Percentiles rank a stretch among this genome's conserved stretches.
These are phyloP conservation scores for Dictyostelium capitatum DNA, from an alignment of 78 protist species.

Conservation along the genomic window DNA sequence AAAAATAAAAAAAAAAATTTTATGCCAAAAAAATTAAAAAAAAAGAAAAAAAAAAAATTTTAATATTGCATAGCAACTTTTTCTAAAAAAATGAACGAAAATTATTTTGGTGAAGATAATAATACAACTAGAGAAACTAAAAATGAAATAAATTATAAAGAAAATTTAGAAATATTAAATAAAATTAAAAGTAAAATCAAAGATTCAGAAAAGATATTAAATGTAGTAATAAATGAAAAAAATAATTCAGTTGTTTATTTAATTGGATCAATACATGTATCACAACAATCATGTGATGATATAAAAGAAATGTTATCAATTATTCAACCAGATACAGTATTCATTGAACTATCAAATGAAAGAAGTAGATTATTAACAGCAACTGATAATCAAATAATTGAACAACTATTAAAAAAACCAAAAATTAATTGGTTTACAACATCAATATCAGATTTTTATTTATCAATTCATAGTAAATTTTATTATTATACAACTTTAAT, in stretches of 20 bases:
- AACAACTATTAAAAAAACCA: background rate
- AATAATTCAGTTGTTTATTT: conserved; percentile 28
- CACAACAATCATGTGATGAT: background rate
- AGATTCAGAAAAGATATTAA: conserved; percentile 12
- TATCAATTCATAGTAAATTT: background rate
- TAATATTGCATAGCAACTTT: background rate
- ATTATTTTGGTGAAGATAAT: background rate
- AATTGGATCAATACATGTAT: conserved; percentile 27
- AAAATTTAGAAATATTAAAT: conserved; percentile 4
- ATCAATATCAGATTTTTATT: background rate
- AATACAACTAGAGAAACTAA: background rate
- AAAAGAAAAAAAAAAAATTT: too few species aligned
- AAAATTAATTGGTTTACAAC: conserved; percentile 29
- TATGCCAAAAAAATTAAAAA: too few species aligned
- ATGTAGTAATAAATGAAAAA: conserved; percentile 2
- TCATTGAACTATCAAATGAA: conserved; percentile 42
- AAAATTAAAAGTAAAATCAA: conserved; percentile 1
- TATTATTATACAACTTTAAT: conserved; percentile 17
- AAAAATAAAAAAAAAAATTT: too few species aligned
- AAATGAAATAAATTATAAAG: background rate
- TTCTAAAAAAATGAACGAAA: background rate
- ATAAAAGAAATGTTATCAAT: conserved; percentile 3
- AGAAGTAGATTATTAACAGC: background rate
- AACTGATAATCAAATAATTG: background rate
- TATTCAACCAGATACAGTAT: conserved; percentile 61